Base-by-base conservation (phyloP, 1,284 basidiomycete genomes). In the Anthracocystis setariae region DNA sequence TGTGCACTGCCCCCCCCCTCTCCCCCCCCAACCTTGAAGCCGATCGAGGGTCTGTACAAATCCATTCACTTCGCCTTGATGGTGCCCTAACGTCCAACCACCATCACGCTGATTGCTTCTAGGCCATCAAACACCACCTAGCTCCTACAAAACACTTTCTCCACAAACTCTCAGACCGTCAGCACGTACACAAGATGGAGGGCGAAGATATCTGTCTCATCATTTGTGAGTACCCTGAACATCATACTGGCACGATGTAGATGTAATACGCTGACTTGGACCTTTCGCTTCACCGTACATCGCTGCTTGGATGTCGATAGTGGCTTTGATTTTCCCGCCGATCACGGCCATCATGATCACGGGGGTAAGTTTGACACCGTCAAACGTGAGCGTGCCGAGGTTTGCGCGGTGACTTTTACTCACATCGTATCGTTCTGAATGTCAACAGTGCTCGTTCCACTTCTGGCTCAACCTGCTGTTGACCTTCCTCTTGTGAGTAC, bases 391-490 rank as follows among this genome's bases (percentile, higher is more conserved):
- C 29, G 29, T 7, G 12, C 29, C 29, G 7, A 29, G 29, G 7
- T 5, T 12, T 60, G 13, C 23, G 18, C 15, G 8, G 7, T 8
- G 20, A 25, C 24, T 38, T 21, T 15, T 33, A 40, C 23, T 32
- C 4, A 3, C 35, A 37, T 40, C 15, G 24, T 25, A 10, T 4
- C 15, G 20, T 18, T 8, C 18, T 35, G 17, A 8, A 32, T 33
- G 9, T 23, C 15, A 1, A 43, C 46, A 71, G 68, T 80, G 76
- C 74, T 77, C 76, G 2, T 79, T 68, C 43, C 91, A 92, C 82
- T 85, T 92, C 38, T 86, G 92, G 69, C 92, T 93, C 85, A 92
- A 91, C 84, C 88, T 92, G 62, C 83, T 87, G 56, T 83, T 92
- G 74, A 92, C 91, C 0, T 83, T 90, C 88, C 90, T 79, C 58